Evolutionary conservation across 2,329 filamentous ascomycete species (phyloP), one percentile per base, ranked within the genome.

Genomic region (Mollisia scopiformis): DNA sequence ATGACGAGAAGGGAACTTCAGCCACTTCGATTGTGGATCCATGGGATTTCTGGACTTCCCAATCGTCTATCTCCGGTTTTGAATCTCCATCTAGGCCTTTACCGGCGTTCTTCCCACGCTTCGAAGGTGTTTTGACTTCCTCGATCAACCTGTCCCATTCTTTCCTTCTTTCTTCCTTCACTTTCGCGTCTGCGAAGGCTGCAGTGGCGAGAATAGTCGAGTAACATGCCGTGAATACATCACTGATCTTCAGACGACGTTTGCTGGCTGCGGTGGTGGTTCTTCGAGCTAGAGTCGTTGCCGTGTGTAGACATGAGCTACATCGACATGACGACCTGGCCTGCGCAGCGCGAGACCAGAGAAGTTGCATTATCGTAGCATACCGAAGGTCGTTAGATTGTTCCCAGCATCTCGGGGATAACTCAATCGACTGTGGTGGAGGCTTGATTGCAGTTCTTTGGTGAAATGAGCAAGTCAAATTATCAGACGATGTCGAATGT

Each of bases 291-390:
- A 85, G 69, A n/a, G 62, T 62, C 62, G 79, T 77, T 59, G 82
- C 72, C 55, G 78, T 76, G 58, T 82, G 80, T 57, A 84, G 75
- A 76, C 87, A 90, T 70, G 84, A 79, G 67, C 83, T 80, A 77
- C 87, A 90, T 75, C 82, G 82, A 77, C 86, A 89, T 69, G 83
- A 80, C 66, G 75, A 75, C 75, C 83, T 84, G 76, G 81, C 82
- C 80, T 84, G 84, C 70, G 83, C 81, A 77, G 85, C 84, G 77
- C 87, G 84, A 75, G 85, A 87, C 87, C 88, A 89, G 68, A 91
- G 74, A 66, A 82, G 81, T 76, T 85, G 85, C 90, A 92, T 93
- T 71, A 73, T 77, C 65, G 55, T 63, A 61, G 56, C 71, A 73
- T 73, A 25, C 52, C 70, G 65, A 8, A 13, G 10, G 16, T 47